Evolutionary conservation across 257 asterid genomes (phyloP), one percentile per base, ranked within the genome.

Genomic region (Craterostigma plantagineum): DNA sequence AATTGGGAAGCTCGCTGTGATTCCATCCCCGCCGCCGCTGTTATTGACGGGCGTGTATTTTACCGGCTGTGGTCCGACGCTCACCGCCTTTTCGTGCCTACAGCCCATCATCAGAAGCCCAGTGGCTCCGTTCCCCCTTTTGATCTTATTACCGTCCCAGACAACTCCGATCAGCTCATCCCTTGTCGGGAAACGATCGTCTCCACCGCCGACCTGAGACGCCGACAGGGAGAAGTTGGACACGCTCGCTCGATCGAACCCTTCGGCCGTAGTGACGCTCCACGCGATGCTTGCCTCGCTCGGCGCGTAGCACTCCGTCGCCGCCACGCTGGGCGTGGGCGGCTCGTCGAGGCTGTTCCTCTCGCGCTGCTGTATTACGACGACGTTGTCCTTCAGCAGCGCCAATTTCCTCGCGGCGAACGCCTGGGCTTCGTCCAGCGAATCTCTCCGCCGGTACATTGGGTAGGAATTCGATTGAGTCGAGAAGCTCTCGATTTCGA

Each of bases 211-310:
- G 3, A 71, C 43, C 16, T 81, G 86, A 0, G 92, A 71, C 11
- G 48, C 48, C 33, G 48, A 43, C 12, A 16, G n/a, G 7, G 90
- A 78, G 61, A 69, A 71, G 50, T 67, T 77, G 2, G 81, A 54
- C 8, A 75, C 50, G 48, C 92, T 75, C 48, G 48, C 52, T 30
- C 16, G 14, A 12, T 43, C 48, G 35, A 16, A 72, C 0, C 91
- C 92, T 60, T 78, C 95, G 9, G 93, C 96, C 3, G 96, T 84
- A 8, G 92, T 74, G 2, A 84, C 96, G 52, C 93, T 80, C 96
- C 96, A 84, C 57, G 74, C 93, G 3, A 84, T 62, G 58, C 96
- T 84, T 1, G 69, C 81, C 34, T 84, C 96, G 49, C 93, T 84
- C 0, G 93, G 96, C n/a, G 92, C 79, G 57, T 80, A 80, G 39